phyloP scores from a whole-genome alignment of 768 basidiomycete genomes.

The Wakefieldia striispora region DNA sequence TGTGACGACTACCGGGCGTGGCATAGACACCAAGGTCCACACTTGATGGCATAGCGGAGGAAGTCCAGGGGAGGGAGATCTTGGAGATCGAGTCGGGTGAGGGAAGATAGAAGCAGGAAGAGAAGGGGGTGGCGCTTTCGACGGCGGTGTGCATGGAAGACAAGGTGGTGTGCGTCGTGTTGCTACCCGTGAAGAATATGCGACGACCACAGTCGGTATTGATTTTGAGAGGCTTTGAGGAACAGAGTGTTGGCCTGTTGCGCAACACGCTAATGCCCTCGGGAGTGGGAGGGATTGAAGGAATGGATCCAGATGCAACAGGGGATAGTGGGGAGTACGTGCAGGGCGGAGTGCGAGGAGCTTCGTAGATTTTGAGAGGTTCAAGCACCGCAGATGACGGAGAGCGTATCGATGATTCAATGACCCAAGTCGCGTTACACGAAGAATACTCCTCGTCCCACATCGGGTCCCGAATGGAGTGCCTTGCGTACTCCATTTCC shows the following conservation, averaged over 20 bases:
- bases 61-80: slow-evolving; percentile 33
- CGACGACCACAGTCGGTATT: slow-evolving; percentile 47
- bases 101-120: slow-evolving; percentile 54
- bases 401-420: slow-evolving; percentile 51
- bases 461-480: slow-evolving; percentile 27
- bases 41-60: slow-evolving; percentile 36
- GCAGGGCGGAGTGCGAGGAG: slow-evolving; percentile 49
- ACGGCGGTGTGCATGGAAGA: slow-evolving; percentile 79
- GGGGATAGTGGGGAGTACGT: slow-evolving; percentile 49
- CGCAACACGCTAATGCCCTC: slow-evolving; percentile 46
- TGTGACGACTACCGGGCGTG: slow-evolving; percentile 48
- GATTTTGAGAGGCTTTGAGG: slow-evolving; percentile 52
- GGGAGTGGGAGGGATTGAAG: slow-evolving; percentile 59
- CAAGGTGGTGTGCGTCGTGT: slow-evolving; percentile 43
- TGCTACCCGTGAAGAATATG: slow-evolving; percentile 38
- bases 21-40: slow-evolving; percentile 38
- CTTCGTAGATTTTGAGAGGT: slow-evolving; percentile 43
- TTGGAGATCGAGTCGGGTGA: slow-evolving; percentile 42
- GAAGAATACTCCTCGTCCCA: slow-evolving; percentile 39
- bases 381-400: slow-evolving; percentile 36
- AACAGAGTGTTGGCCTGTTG: slow-evolving; percentile 32
- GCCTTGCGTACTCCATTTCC: slow-evolving; percentile 34
- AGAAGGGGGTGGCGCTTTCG: slow-evolving; percentile 56
- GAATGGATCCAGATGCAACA: slow-evolving; percentile 35
- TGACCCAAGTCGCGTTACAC: slow-evolving; percentile 55